phyloP scores from a whole-genome alignment of 495 filamentous ascomycete species.

The Aspergillus asperescens region DNA sequence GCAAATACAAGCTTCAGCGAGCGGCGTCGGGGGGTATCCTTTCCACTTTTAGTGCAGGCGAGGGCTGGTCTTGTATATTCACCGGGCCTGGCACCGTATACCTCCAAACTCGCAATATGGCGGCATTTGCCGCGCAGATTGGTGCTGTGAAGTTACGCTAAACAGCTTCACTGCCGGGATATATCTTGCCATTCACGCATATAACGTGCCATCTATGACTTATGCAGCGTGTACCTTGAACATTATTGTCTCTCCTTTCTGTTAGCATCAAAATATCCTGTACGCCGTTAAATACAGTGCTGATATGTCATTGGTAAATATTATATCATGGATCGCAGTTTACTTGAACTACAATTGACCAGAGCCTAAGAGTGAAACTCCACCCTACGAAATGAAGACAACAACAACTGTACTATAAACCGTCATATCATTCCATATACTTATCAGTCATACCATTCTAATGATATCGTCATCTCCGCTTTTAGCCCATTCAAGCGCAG shows the following conservation, averaged over 20 bases:
- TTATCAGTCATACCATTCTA: conserved; percentile 22
- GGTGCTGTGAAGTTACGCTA: conserved; percentile 2
- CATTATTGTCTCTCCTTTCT: no score
- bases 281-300: no score
- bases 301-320: no score
- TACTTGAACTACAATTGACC: no score
- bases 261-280: no score
- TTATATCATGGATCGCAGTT: no score
- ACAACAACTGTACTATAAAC: background rate
- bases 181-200: background rate
- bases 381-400: background rate
- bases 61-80: conserved; percentile 92
- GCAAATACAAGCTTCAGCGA: conserved; percentile 81
- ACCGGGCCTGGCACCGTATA: conserved; percentile 89
- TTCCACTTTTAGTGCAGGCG: conserved; percentile 66
- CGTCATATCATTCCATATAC: conserved; percentile 21
- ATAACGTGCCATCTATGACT: background rate
- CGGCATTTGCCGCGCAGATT: conserved; percentile 47
- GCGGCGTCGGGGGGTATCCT: conserved; percentile 86
- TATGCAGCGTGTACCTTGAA: background rate
- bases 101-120: conserved; percentile 84
- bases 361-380: no score
- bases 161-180: background rate
- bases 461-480: conserved; percentile 19
- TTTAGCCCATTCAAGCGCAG: conserved; percentile 1